A percentile compares a stretch with the other conserved stretches of the same genome.
phyloP scores from a whole-genome alignment of 2,329 filamentous ascomycete species.

The Berkeleyomyces rouxiae region DNA sequence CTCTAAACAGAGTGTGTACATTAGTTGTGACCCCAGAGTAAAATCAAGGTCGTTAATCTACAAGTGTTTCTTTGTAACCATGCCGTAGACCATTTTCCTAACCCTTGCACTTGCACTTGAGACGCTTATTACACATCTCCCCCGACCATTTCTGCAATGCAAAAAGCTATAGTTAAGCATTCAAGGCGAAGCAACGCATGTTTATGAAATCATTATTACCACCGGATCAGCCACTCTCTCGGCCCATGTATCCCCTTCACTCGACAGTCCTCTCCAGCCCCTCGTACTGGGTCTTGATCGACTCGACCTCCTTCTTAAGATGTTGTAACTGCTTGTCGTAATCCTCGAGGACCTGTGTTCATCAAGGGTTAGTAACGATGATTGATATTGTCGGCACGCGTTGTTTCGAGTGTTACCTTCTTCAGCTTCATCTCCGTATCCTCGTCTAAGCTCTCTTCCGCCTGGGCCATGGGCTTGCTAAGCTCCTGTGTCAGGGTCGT shows the following conservation, averaged over 20 bases:
- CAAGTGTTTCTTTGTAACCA: neutral
- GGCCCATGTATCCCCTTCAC: neutral
- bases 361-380: slow-evolving; percentile 9
- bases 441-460: slow-evolving; percentile 44
- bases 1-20: slow-evolving; percentile 6
- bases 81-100: neutral
- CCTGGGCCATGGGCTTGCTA: slow-evolving; percentile 44
- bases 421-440: slow-evolving; percentile 57
- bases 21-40: slow-evolving; percentile 4
- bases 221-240: neutral
- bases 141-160: neutral
- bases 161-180: neutral
- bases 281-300: slow-evolving; percentile 39
- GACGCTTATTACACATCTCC: neutral
- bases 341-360: slow-evolving; percentile 52
- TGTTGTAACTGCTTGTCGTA: slow-evolving; percentile 68
- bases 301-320: slow-evolving; percentile 55
- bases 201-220: neutral
- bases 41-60: neutral
- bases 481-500: slow-evolving; percentile 58
- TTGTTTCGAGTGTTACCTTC: slow-evolving; percentile 38
- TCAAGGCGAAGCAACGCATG: neutral
- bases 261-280: slow-evolving; percentile 33
- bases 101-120: neutral
- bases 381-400: neutral